Evolutionary conservation across 352 stramenopile genomes (phyloP), one percentile per base, ranked within the genome.

Genomic region (Phytopythium montanum): DNA sequence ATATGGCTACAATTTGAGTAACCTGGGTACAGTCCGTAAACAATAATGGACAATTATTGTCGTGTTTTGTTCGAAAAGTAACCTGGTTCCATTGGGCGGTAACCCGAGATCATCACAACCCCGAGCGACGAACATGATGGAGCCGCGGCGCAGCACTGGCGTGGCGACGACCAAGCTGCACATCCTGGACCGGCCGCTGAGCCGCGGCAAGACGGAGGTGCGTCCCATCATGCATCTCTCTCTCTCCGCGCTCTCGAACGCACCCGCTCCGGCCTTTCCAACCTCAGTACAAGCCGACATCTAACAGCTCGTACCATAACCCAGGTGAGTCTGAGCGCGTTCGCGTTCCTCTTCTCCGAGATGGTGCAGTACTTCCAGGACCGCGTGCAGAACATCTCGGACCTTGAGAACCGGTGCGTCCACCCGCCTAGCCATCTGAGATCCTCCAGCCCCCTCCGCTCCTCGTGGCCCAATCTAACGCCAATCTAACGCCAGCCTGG

Each of bases 331-430:
- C 72, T 98, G 34, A 98, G 90, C 62, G 92, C 91, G 25, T 99
- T 99, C 77, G 89, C 93, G 34, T 98, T 98, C 79, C 77, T 99
- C 44, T 99, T 99, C 73, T 98, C 89, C 14, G 97, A 99, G 76
- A 92, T 99, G 75, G 96, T 99, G 9, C 96, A 99, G 77, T 98
- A 99, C 80, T 97, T 98, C 75, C 96, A 99, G 69, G 86, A 87
- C 42, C 86, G 94, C 36, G 96, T 98, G 31, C 85, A 96, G 58
- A 98, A 96, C 70, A 98, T 99, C 66, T 96, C 82, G 28, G 96
- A 98, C 71, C 81, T 99, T 14, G 96, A 99, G 77, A 88, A 92
- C 61, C 73, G 88, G 79, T 92, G 58, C 58, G 63, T 42, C 21
- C 33, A 33, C 18, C 21, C 10, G 28, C 1, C 33, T 38, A 12